phyloP scores from a whole-genome alignment of 768 basidiomycete genomes.

The Tylopilus vinaceipallidus region DNA sequence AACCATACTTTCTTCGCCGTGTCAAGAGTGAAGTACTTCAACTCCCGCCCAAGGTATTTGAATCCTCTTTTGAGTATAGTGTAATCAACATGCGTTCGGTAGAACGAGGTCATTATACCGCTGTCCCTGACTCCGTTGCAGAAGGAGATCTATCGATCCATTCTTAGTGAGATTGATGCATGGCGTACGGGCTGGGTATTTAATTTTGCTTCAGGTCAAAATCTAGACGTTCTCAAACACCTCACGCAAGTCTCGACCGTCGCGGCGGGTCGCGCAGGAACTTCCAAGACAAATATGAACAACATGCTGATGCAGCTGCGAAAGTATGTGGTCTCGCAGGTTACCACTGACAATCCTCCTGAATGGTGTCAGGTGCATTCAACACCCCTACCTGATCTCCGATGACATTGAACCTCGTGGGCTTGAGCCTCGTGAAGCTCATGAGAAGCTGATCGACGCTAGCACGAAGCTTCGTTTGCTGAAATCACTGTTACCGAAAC shows the following conservation, averaged over 20 bases:
- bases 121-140: slow-evolving; percentile 86
- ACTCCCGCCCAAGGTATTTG: slow-evolving; percentile 81
- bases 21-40: slow-evolving; percentile 91
- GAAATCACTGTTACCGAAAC: slow-evolving; percentile 73
- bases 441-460: slow-evolving; percentile 77
- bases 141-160: slow-evolving; percentile 83
- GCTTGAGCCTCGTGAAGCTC: slow-evolving; percentile 55
- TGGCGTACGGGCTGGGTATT: slow-evolving; percentile 17
- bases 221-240: slow-evolving; percentile 61
- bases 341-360: not conserved
- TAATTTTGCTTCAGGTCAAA: slow-evolving; percentile 52
- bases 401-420: slow-evolving; percentile 75
- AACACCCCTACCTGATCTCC: slow-evolving; percentile 88
- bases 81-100: slow-evolving; percentile 4
- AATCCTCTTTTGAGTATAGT: not conserved
- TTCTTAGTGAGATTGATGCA: slow-evolving; percentile 54
- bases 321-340: slow-evolving; percentile 51
- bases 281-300: slow-evolving; percentile 59
- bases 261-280: slow-evolving; percentile 28
- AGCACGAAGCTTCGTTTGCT: slow-evolving; percentile 85
- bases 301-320: slow-evolving; percentile 87
- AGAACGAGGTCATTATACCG: slow-evolving; percentile 93
- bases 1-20: slow-evolving; percentile 91
- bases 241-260: slow-evolving; percentile 47
- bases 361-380: slow-evolving; percentile 59